These are phyloP conservation scores for Marchantia polymorpha DNA, from an alignment of 225 moss, liverwort and hornwort genomes.

Conservation along the genomic window DNA sequence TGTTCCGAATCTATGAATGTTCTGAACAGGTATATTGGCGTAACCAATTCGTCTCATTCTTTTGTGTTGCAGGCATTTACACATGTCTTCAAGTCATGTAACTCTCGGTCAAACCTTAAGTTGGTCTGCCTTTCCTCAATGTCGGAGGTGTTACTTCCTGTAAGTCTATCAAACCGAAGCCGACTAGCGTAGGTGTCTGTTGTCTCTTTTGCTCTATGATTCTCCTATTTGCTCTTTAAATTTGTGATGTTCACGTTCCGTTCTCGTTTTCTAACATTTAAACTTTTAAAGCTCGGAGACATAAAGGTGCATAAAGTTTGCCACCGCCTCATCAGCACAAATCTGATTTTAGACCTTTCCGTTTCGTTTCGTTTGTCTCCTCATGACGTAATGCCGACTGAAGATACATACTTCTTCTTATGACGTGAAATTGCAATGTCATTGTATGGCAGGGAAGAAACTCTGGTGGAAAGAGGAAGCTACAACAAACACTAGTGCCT, in stretches of 20 bases:
- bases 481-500: constrained; percentile 52
- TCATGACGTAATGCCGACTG: too few species aligned
- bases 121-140: constrained; percentile 75
- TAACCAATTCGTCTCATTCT: neutral
- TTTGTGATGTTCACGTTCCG: neutral
- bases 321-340: neutral
- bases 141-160: constrained; percentile 72
- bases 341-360: neutral
- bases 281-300: neutral
- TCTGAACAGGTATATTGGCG: too few species aligned
- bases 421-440: neutral
- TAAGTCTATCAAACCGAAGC: constrained; percentile 35
- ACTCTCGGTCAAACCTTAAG: constrained; percentile 68
- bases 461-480: constrained; percentile 13
- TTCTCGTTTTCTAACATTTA: neutral
- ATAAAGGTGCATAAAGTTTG: neutral
- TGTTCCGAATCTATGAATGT: neutral
- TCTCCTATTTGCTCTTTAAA: neutral
- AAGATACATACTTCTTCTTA: too few species aligned
- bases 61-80: constrained; percentile 66
- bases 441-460: constrained; percentile 18
- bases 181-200: neutral
- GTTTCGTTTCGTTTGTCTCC: neutral
- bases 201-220: neutral
- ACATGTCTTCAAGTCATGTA: constrained; percentile 67